phyloP scores from a whole-genome alignment of 78 protist species.

The Cavenderia fasciculata region DNA sequence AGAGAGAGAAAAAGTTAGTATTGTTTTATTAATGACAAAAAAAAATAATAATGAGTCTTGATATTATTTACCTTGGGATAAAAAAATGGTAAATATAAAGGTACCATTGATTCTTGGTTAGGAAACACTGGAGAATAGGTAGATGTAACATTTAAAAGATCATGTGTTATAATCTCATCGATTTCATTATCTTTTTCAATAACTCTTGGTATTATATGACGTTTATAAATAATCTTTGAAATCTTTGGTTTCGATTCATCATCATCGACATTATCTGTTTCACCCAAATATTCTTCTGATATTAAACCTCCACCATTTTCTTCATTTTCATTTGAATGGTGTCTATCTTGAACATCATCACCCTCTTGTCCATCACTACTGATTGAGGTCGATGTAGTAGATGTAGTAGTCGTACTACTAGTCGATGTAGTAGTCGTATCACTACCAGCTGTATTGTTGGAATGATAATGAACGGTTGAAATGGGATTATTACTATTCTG shows the following conservation, averaged over 20 bases:
- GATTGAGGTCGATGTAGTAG: not conserved
- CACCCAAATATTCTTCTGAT: slow-evolving; percentile 38
- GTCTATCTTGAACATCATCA: slow-evolving; percentile 11
- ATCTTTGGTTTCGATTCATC: too few relatives aligned
- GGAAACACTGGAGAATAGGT: slow-evolving; percentile 27
- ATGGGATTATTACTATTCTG: slow-evolving; percentile 1
- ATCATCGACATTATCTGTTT: not conserved
- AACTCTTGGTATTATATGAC: slow-evolving; percentile 67
- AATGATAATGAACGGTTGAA: not conserved
- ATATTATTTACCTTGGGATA: slow-evolving; percentile 41
- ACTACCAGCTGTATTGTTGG: not conserved
- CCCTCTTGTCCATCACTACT: not conserved
- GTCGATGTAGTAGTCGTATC: not conserved
- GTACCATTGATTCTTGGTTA: not conserved
- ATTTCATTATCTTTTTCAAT: slow-evolving; percentile 20
- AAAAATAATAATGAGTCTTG: not conserved
- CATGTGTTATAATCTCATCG: slow-evolving; percentile 28
- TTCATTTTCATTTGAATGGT: not conserved
- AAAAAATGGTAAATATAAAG: slow-evolving; percentile 33
- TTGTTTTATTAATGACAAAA: too few relatives aligned
- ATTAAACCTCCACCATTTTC: slow-evolving; percentile 10
- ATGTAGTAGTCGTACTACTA: not conserved
- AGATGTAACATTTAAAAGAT: not conserved
- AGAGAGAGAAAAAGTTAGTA: too few relatives aligned
- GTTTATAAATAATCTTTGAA: too few relatives aligned